Base-by-base conservation (phyloP, 2,329 filamentous ascomycete species). In the Penicillium sp. region DNA sequence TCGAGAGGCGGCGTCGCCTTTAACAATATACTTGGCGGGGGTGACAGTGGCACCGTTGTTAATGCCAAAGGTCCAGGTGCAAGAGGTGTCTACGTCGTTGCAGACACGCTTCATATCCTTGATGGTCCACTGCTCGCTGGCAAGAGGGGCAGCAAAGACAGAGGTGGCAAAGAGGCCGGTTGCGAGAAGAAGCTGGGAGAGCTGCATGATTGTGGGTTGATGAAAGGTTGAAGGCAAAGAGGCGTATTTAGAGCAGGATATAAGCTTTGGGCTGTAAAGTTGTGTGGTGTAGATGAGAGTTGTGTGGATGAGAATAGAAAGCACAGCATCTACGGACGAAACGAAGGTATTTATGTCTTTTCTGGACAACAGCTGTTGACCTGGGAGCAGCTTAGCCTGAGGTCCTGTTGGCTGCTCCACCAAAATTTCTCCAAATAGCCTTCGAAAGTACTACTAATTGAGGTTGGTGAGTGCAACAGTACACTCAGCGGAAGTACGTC, bases 101-200 rank as follows among this genome's bases (percentile, higher is more conserved):
- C 41, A 42, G 19, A 42, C 30, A 3, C 41, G 41, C 41, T 42
- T 25, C 41, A 42, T 34, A 2, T 34, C n/a, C 14, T 12, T n/a
- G 5, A 42, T 34, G 29, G 30, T 42, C 41, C 41, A 42, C 3
- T 42, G n/a, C 12, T 22, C 8, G 19, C 13, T 42, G 30, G 30
- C 13, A 4, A 34, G 2, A 18, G 41, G 41, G 19, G 29, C 41
- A 34, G 41, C 57, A 67, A 50, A 63, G 28, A 39, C 18, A 14
- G 35, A 31, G 36, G 44, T 13, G 44, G 34, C 28, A 2, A 46
- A 40, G 10, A 46, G 28, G 36, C 44, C 44, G 16, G 41, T 16
- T 34, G 41, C 30, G 10, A 42, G 30, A 27, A 42, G 41, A 27
- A 42, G 7, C 29, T 42, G 29, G 13, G 29, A 27, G 30, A 34